Evolutionary conservation across 306 rosid genomes (phyloP).

Genomic region (Acacia crassicarpa): DNA sequence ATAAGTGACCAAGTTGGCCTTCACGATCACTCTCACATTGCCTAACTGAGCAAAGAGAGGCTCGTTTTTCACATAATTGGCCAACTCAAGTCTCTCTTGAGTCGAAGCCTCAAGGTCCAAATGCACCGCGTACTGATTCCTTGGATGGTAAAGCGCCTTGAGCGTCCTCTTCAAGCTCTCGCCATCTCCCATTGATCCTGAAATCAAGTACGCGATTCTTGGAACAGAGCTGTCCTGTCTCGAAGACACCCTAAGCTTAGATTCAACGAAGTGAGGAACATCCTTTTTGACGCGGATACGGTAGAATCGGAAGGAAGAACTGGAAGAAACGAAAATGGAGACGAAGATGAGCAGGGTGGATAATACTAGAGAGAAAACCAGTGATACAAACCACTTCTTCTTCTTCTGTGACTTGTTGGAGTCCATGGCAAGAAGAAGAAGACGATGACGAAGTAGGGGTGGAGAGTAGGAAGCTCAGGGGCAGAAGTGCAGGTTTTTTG

Average conservation of each 20-base stretch:
- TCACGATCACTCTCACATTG: slow-evolving; percentile 57
- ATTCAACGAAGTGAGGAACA: slow-evolving; percentile 54
- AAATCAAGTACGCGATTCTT: slow-evolving; percentile 70
- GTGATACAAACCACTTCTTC: slow-evolving; percentile 18
- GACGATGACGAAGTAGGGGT: neutral
- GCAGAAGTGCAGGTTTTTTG: neutral
- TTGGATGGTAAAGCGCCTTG: slow-evolving; percentile 70
- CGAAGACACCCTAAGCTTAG: slow-evolving; percentile 43
- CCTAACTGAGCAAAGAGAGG: slow-evolving; percentile 50
- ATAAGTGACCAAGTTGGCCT: slow-evolving; percentile 74
- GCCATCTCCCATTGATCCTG: slow-evolving; percentile 75
- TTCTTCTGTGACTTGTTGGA: slow-evolving; percentile 20
- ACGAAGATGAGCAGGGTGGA: slow-evolving; percentile 14
- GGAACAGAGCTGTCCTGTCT: slow-evolving; percentile 46
- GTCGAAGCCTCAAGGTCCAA: slow-evolving; percentile 71
- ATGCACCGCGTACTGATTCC: slow-evolving; percentile 69
- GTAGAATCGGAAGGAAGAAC: slow-evolving; percentile 14
- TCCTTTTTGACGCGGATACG: slow-evolving; percentile 26
- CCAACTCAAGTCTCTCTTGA: slow-evolving; percentile 59
- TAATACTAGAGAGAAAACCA: slow-evolving; percentile 4
- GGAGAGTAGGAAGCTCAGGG: neutral
- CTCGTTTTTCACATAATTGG: slow-evolving; percentile 50
- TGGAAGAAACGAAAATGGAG: slow-evolving; percentile 15
- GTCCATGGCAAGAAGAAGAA: slow-evolving; percentile 8
- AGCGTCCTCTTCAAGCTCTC: slow-evolving; percentile 68